Evolutionary conservation across 345 rosid genomes (phyloP), one percentile per base, ranked within the genome.

Genomic region (Bruguiera sexangula): DNA sequence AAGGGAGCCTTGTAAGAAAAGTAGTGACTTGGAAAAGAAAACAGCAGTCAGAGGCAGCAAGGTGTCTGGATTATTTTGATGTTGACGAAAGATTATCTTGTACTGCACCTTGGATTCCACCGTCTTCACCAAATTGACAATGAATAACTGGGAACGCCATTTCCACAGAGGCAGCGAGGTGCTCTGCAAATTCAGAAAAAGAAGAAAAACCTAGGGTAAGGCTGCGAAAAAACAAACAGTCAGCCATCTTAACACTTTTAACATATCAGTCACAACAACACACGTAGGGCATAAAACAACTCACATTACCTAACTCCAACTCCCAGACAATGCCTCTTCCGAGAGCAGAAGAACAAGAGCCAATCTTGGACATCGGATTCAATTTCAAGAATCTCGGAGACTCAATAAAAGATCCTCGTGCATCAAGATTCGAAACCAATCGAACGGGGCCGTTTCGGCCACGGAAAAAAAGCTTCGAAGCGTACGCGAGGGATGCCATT

Each of bases 51-150:
- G 37, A 34, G 10, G 37, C 37, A 34, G 37, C 37, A 34, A 34
- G 37, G 9, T 34, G 10, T 9, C 37, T 8, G 37, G 2, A 34
- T 34, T 34, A 34, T 34, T 34, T 34, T 34, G 37, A 34, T 34
- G 37, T 34, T 34, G 15, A 70, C 66, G 18, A 56, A 67, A 57
- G 30, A 71, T 19, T 74, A 61, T 24, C 61, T 30, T 26, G 62
- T 37, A 75, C 13, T 53, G 37, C 66, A 89, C 98, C 98, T 91
- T 1, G 98, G 78, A 94, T 86, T 68, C 96, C 93, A 46, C 98
- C 95, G 75, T 91, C 98, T 91, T 94, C 98, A 60, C 96, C 98
- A 76, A 83, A 91, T 52, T 75, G 86, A 75, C 97, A 97, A 54
- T 94, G 97, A 77, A 89, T 91, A 20, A 86, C 96, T 36, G 98